Evolutionary conservation across 2,329 filamentous ascomycete genomes (phyloP), one percentile per base, ranked within the genome.

Genomic region (Lachnellula cervina): DNA sequence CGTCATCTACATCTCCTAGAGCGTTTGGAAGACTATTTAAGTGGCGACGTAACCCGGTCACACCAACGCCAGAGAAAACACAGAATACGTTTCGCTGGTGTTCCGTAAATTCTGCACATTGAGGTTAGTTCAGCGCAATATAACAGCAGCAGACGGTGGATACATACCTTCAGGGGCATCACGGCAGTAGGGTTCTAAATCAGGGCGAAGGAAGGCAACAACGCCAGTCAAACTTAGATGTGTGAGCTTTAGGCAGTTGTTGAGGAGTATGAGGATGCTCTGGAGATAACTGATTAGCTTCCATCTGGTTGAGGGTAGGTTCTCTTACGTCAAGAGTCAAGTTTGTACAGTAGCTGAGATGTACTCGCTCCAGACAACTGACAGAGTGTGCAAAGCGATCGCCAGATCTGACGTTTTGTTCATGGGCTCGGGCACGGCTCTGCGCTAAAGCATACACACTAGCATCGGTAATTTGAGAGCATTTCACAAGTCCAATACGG

Each of bases 81-180:
- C 94, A 99, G 70, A 99, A 99, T 7, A 97, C 90, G 51, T 93
- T 87, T 60, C 94, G 85, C 71, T 99, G 94, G 68, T 97, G 91
- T 47, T 93, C 88, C 17, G 92, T 97, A 70, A 99, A 99, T 72
- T 97, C 94, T 85, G 54, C 7, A 35, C n/a, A 5, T 9, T 23
- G n/a, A 34, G 37, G 25, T 58, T 51, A 57, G 55, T 51, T 56
- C 34, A 23, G 54, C n/a, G 51, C 3, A 21, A 8, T 23, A 46
- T 8, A 21, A 38, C 19, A 52, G 11, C 21, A 34, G 44, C 19
- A 11, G 21, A 21, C 14, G 2, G n/a, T 2, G 45, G 7, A 19
- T 17, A 58, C 76, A 62, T 76, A 87, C 86, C 86, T 57, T 80
- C 73, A 38, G 94, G 94, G 1, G 94, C 90, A 64, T 89, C 86